Evolutionary conservation across 495 filamentous ascomycete genomes (phyloP).

Genomic region (Evernia prunastri): DNA sequence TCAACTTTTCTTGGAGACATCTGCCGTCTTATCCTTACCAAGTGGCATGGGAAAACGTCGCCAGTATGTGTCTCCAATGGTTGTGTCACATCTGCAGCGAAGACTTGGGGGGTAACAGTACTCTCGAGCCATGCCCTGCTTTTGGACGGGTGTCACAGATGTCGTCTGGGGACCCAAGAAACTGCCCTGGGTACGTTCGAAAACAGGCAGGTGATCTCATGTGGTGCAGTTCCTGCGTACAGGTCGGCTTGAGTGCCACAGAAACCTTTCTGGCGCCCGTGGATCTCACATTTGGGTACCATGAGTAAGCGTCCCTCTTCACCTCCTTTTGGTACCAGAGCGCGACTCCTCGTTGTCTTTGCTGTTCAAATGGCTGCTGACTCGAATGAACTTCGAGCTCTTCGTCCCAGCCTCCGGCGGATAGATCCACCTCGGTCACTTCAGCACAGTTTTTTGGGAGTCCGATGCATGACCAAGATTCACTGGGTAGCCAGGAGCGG

Average conservation of each 20-base stretch:
- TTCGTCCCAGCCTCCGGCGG: neutral
- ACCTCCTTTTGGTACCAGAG: neutral
- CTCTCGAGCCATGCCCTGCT: neutral
- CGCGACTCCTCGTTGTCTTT: neutral
- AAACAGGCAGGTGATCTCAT: neutral
- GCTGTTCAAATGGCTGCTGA: neutral
- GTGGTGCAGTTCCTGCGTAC: neutral
- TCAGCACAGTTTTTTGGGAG: neutral
- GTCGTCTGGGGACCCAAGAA: neutral
- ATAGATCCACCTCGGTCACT: neutral
- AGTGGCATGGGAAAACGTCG: neutral
- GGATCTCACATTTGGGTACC: neutral
- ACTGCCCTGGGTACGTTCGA: neutral
- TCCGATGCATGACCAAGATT: neutral
- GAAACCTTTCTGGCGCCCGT: neutral
- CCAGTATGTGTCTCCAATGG: neutral
- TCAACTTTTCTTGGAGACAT: neutral
- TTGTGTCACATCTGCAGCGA: neutral
- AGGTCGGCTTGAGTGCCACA: neutral
- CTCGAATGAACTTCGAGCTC: neutral
- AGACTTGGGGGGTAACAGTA: neutral
- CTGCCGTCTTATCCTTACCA: neutral
- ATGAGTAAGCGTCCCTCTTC: neutral
- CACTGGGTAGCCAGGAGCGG: neutral
- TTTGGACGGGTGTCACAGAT: neutral